Evolutionary conservation across 305 asterid genomes (phyloP).

Genomic region (Fraxinus dipetala): DNA sequence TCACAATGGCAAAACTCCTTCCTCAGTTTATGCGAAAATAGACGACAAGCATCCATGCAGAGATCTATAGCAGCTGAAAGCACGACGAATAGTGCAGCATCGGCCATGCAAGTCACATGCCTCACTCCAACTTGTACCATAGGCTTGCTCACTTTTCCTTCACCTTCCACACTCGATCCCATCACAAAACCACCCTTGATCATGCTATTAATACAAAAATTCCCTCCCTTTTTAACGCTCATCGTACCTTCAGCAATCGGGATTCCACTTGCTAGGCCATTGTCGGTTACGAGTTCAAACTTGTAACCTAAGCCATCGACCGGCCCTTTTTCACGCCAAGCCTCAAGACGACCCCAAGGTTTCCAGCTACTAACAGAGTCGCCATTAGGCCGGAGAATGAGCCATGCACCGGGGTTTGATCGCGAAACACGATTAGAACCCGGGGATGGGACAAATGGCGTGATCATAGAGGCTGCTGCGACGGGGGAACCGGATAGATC

Average conservation of each 20-base stretch:
- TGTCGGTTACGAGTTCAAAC: constrained; percentile 62
- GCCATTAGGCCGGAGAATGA: constrained; percentile 69
- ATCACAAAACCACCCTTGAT: constrained; percentile 68
- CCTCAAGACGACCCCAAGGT: constrained; percentile 94
- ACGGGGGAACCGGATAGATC: constrained; percentile 86
- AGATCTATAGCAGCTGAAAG: constrained; percentile 83
- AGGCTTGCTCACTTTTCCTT: constrained; percentile 64
- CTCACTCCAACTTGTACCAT: constrained; percentile 63
- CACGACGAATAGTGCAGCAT: constrained; percentile 71
- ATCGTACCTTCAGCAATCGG: constrained; percentile 70
- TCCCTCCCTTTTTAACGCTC: constrained; percentile 68
- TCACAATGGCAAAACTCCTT: constrained; percentile 60
- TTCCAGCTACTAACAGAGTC: constrained; percentile 70
- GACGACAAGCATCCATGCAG: constrained; percentile 76
- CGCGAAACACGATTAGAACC: constrained; percentile 73
- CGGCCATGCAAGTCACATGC: constrained; percentile 77
- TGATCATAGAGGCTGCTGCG: constrained; percentile 89
- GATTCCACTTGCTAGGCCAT: constrained; percentile 47
- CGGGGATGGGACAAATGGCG: constrained; percentile 79
- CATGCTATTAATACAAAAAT: constrained; percentile 51
- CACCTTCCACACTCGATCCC: constrained; percentile 71
- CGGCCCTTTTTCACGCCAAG: constrained; percentile 78
- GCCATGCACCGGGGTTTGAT: constrained; percentile 88
- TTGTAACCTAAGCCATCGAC: constrained; percentile 66
- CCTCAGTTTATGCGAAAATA: constrained; percentile 63